These are phyloP conservation scores for Pulveroboletus sp. DNA, from an alignment of 768 basidiomycete genomes.

Conservation along the genomic window DNA sequence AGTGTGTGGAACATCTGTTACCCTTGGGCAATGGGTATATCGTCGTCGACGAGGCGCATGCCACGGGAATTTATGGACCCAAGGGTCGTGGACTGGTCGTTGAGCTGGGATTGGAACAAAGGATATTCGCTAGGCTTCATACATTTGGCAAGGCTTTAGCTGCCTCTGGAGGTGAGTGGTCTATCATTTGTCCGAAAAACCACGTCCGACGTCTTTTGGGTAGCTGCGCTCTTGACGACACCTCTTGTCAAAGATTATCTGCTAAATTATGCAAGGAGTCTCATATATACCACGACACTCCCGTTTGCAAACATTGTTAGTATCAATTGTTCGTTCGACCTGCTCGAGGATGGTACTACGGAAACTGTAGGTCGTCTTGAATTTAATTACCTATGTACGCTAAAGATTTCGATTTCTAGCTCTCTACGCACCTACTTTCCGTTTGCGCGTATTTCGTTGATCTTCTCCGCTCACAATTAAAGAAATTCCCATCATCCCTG, in stretches of 20 bases:
- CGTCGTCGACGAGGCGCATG: slow-evolving; percentile 90
- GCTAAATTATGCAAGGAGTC: slow-evolving; percentile 85
- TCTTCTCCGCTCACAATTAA: slow-evolving; percentile 30
- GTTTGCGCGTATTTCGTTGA: slow-evolving; percentile 31
- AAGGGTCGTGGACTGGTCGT: slow-evolving; percentile 73
- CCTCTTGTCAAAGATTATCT: slow-evolving; percentile 76
- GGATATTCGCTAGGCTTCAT: slow-evolving; percentile 74
- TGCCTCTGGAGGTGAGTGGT: slow-evolving; percentile 71
- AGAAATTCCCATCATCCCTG: slow-evolving; percentile 24
- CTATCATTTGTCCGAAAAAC: not conserved
- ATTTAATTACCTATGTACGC: not conserved
- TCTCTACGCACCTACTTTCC: slow-evolving; percentile 21
- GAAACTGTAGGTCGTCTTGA: slow-evolving; percentile 36
- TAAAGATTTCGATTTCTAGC: slow-evolving; percentile 33
- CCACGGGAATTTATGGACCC: slow-evolving; percentile 85
- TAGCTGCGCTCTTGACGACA: slow-evolving; percentile 75
- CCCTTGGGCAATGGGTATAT: slow-evolving; percentile 65
- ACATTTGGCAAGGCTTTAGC: slow-evolving; percentile 94
- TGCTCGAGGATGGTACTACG: slow-evolving; percentile 66
- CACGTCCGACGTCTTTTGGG: not conserved
- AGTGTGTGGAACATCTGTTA: slow-evolving; percentile 55
- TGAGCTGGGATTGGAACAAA: slow-evolving; percentile 61
- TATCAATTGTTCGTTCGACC: slow-evolving; percentile 72
- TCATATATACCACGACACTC: slow-evolving; percentile 90
- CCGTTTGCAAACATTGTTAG: slow-evolving; percentile 74